phyloP scores from a whole-genome alignment of 2,329 filamentous ascomycete species.

The Basipetospora chlamydospora region DNA sequence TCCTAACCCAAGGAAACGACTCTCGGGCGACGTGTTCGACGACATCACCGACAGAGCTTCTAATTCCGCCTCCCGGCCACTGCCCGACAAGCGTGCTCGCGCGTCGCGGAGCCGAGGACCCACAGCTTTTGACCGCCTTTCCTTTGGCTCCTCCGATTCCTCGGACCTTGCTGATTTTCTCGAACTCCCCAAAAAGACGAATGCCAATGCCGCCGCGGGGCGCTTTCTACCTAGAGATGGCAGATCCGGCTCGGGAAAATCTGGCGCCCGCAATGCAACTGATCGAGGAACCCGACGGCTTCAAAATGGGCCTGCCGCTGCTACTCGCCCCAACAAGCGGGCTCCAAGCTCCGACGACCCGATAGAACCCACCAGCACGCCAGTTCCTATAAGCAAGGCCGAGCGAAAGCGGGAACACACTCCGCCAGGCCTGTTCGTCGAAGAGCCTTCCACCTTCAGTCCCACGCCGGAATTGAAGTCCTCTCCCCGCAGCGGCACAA shows the following conservation, averaged over 20 bases:
- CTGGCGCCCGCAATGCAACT: no score
- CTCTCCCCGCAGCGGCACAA: no score
- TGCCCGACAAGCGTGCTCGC: not conserved
- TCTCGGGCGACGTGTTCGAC: not conserved
- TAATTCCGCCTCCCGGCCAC: not conserved
- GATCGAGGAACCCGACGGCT: no score
- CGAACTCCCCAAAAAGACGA: not conserved
- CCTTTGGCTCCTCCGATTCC: not conserved
- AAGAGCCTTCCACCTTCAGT: not conserved
- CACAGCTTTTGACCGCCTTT: not conserved
- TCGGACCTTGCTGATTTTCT: conserved; percentile 3
- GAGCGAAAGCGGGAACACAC: not conserved
- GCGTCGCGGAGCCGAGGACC: not conserved
- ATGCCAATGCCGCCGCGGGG: not conserved
- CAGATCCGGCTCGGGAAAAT: no score
- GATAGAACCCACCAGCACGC: conserved; percentile 24
- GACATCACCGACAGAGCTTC: conserved; percentile 1
- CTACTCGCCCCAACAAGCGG: not conserved
- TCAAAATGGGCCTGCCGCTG: no score
- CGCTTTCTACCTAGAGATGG: no score
- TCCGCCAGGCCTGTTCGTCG: not conserved
- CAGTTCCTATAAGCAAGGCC: conserved; percentile 8
- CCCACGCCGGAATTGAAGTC: no score
- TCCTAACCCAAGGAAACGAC: conserved; percentile 1
- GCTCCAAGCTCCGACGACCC: conserved; percentile 9